Evolutionary conservation across 176 grass and related monocot genomes (phyloP).

Genomic region (Urochloa ruziziensis): DNA sequence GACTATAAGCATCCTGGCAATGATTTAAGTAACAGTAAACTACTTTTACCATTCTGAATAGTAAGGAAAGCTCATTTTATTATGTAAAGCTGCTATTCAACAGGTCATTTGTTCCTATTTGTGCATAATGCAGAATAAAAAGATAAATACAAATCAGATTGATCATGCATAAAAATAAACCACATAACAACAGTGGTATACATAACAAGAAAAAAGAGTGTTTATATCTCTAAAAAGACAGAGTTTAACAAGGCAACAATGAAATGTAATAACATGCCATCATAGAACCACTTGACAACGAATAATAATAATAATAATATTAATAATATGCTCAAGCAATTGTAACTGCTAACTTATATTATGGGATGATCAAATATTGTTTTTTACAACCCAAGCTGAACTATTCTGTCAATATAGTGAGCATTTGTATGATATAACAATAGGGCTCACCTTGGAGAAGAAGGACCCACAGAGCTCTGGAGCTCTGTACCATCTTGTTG

Average conservation of each 20-base stretch:
- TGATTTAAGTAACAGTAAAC: not conserved
- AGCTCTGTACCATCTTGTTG: slow-evolving; percentile 99
- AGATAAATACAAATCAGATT: not conserved
- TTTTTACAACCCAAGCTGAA: not conserved
- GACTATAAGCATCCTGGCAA: not conserved
- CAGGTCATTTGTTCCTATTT: not conserved
- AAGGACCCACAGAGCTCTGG: slow-evolving; percentile 98
- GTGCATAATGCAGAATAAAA: not conserved
- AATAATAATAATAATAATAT: no score
- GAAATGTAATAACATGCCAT: slow-evolving; percentile 6
- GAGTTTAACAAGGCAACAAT: not conserved
- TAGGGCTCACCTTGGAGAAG: slow-evolving; percentile 72
- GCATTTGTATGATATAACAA: slow-evolving; percentile 1
- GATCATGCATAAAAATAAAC: slow-evolving; percentile 2
- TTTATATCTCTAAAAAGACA: not conserved
- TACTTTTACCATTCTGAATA: not conserved
- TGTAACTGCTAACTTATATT: not conserved
- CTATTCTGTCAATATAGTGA: not conserved
- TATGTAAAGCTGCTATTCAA: not conserved
- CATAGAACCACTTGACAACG: not conserved
- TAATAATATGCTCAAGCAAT: not conserved
- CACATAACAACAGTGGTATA: not conserved
- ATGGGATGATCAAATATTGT: not conserved
- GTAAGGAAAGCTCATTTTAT: not conserved
- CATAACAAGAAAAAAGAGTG: not conserved